phyloP scores from a whole-genome alignment of 345 rosid species.

The Aurinia saxatilis region DNA sequence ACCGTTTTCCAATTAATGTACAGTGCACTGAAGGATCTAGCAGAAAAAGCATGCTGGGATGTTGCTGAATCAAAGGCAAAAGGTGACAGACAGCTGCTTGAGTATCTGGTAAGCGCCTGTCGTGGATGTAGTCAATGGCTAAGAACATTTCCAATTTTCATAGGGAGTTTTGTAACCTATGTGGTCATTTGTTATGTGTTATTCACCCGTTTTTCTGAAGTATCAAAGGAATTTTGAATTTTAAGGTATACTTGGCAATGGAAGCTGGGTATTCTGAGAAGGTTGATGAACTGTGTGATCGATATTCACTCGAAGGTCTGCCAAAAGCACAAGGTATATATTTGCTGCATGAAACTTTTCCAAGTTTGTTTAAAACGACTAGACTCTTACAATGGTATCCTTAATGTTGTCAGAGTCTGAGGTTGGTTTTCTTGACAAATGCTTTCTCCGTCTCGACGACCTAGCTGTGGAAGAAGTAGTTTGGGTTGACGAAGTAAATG shows the following conservation, averaged over 20 bases:
- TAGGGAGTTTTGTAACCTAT: not conserved
- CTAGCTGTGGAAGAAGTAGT: constrained; percentile 50
- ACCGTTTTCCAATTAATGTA: not conserved
- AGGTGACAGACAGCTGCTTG: constrained; percentile 59
- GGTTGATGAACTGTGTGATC: constrained; percentile 79
- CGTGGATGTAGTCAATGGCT: not conserved
- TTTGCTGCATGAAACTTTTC: not conserved
- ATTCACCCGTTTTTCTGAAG: not conserved
- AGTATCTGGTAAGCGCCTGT: constrained; percentile 56
- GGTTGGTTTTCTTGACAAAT: constrained; percentile 30
- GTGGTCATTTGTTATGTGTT: not conserved
- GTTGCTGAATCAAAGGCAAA: constrained; percentile 75
- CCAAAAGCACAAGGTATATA: constrained; percentile 50
- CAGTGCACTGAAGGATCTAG: constrained; percentile 69
- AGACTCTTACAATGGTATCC: constrained; percentile 5
- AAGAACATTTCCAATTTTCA: not conserved
- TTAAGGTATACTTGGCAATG: constrained; percentile 91
- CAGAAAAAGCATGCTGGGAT: constrained; percentile 92
- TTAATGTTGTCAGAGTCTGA: constrained; percentile 43
- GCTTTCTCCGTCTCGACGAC: constrained; percentile 59
- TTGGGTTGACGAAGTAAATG: constrained; percentile 74
- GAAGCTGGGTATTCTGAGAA: constrained; percentile 95
- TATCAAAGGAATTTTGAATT: not conserved
- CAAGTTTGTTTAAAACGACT: not conserved
- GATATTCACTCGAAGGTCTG: constrained; percentile 75